A percentile compares a stretch with the other conserved stretches of the same genome.
These are phyloP conservation scores for Sechiopsis laciniata DNA, from an alignment of 306 rosid species.

Conservation along the genomic window DNA sequence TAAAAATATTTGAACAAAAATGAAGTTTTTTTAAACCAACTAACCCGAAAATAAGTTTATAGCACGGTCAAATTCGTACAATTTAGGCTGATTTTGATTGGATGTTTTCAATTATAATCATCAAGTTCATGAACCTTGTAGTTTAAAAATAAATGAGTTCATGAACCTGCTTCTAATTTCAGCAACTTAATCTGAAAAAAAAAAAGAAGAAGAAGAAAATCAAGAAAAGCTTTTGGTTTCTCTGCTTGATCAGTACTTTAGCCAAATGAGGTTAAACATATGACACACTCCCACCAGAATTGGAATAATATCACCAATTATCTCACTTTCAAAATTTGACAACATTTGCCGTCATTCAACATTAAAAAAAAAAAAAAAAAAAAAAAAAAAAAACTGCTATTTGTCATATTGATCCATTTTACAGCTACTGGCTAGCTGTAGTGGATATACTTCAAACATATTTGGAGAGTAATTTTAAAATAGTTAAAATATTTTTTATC, in stretches of 20 bases:
- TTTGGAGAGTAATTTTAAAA: too few species aligned
- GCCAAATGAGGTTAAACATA: conserved; percentile 12
- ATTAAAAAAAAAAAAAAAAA: not conserved
- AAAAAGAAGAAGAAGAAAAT: too few species aligned
- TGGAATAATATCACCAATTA: not conserved
- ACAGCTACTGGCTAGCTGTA: not conserved
- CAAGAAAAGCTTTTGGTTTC: not conserved
- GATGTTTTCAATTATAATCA: not conserved
- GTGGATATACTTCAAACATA: not conserved
- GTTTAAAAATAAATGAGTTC: not conserved
- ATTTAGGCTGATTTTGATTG: not conserved
- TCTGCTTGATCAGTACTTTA: not conserved
- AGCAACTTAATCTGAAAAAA: not conserved
- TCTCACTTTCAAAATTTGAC: not conserved
- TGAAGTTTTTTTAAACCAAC: not conserved
- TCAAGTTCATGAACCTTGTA: not conserved
- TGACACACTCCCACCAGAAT: not conserved
- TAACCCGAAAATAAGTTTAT: not conserved
- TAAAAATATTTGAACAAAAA: too few species aligned
- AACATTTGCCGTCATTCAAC: not conserved
- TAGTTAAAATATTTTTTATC: too few species aligned
- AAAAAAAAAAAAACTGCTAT: not conserved
- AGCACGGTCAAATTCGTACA: not conserved
- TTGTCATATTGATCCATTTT: not conserved
- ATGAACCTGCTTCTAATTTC: not conserved